Percentiles rank a stretch among this genome's conserved stretches.
Evolutionary conservation across 1,284 basidiomycete genomes (phyloP).

Genomic region (Apiotrichum domesticum): DNA sequence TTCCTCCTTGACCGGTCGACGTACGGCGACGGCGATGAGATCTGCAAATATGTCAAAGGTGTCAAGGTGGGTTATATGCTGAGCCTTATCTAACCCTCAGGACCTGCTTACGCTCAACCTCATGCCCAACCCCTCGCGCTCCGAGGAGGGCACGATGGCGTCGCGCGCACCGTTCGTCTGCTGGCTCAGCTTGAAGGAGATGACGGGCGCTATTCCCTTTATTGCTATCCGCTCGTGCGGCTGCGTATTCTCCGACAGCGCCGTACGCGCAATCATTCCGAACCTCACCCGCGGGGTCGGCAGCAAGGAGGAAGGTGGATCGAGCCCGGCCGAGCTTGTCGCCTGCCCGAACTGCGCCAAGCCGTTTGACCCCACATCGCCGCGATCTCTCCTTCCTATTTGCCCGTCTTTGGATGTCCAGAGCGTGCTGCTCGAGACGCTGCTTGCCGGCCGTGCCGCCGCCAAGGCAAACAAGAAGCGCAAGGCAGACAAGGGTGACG

Average conservation of each 20-base stretch:
- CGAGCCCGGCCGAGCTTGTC: constrained; percentile 13
- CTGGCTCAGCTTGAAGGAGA: constrained; percentile 82
- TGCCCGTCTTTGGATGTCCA: constrained; percentile 40
- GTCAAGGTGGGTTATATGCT: constrained; percentile 61
- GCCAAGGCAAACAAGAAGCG: constrained; percentile 38
- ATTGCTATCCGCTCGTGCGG: constrained; percentile 79
- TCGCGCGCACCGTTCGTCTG: constrained; percentile 71
- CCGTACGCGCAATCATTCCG: constrained; percentile 37
- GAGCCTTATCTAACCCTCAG: constrained; percentile 47
- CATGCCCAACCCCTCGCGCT: constrained; percentile 59
- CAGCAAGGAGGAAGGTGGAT: constrained; percentile 4
- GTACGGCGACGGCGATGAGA: constrained; percentile 69
- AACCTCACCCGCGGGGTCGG: constrained; percentile 27
- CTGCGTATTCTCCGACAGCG: constrained; percentile 54
- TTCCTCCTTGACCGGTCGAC: constrained; percentile 73
- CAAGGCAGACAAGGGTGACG: constrained; percentile 20
- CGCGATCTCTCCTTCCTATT: constrained; percentile 31
- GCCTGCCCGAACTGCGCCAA: constrained; percentile 45
- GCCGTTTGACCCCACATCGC: constrained; percentile 31
- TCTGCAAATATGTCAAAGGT: constrained; percentile 78
- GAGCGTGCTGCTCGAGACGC: constrained; percentile 35
- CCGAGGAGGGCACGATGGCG: constrained; percentile 29
- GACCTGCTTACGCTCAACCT: constrained; percentile 77
- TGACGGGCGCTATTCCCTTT: constrained; percentile 84
- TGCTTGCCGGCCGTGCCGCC: constrained; percentile 33